Evolutionary conservation across 2,329 filamentous ascomycete species (phyloP), one percentile per base, ranked within the genome.

Genomic region (Pestalotiopsis sp.): DNA sequence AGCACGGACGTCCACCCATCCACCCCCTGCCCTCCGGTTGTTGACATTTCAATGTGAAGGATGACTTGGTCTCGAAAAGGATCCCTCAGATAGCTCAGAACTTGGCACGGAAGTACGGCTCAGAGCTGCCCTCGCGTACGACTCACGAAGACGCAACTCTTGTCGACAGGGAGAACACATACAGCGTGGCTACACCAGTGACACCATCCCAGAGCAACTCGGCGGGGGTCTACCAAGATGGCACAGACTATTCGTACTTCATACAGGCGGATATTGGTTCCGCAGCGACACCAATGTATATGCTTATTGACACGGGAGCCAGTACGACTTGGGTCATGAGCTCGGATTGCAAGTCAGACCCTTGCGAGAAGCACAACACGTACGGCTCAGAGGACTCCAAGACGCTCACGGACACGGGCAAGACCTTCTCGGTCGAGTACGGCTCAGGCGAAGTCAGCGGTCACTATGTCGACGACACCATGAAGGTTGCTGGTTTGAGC

Each of bases 321-420:
- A 87, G 87, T 24, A 93, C 92, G 68, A 94, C 91, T 13, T 97
- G 94, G 94, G 88, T 97, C 22, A 96, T 96, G 88, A 88, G 90
- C 38, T 83, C 88, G 17, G 81, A 85, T 66, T 97, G 94, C 81
- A 84, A 78, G 17, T 88, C 88, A 3, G 78, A 84, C 26, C 87
- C 92, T 4, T 97, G 94, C 77, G 76, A 80, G 38, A 82, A 84
- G 71, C 94, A 97, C 77, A 89, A 89, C 73, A 88, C 86, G 0
- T 95, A 93, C 75, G 91, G 91, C 14, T 76, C 85, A 3, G 79
- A 81, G 3, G 86, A 91, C 71, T 97, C 94, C 3, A 85, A 81
- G 61, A 89, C 90, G 1, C 85, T 92, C 62, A 79, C 88, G 70
- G 79, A 82, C 40, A 83, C 83, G 0, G 78, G 80, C 40, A 81